These are phyloP conservation scores for Zygosaccharomyces bisporus DNA, from an alignment of 805 yeast genomes.

Conservation along the genomic window DNA sequence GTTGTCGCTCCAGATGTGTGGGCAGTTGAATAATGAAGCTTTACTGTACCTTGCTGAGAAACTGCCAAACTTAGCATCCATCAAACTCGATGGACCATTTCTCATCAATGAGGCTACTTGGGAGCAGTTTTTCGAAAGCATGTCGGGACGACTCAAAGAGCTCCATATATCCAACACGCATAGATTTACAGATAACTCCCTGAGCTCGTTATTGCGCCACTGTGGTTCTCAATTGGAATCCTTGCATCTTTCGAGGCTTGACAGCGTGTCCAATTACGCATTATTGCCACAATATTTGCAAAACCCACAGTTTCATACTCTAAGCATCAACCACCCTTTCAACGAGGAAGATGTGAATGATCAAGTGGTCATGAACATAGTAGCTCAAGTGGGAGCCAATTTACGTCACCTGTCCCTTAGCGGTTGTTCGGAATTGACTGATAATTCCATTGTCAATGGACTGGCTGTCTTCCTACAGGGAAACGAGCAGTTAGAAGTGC, in stretches of 20 bases:
- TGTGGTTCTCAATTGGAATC: constrained; percentile 55
- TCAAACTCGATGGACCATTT: constrained; percentile 87
- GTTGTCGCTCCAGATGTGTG: constrained; percentile 84
- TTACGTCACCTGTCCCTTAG: constrained; percentile 58
- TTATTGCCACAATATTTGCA: constrained; percentile 61
- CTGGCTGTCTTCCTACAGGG: constrained; percentile 53
- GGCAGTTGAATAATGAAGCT: constrained; percentile 78
- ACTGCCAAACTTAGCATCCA: constrained; percentile 47
- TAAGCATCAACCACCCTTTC: constrained; percentile 68
- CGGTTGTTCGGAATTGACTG: constrained; percentile 73
- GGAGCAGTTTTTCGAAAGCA: constrained; percentile 64
- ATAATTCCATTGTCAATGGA: constrained; percentile 55
- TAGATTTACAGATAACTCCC: constrained; percentile 65
- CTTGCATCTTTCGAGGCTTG: constrained; percentile 63
- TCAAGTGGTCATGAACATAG: constrained; percentile 56
- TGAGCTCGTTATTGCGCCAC: constrained; percentile 57
- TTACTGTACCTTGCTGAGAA: constrained; percentile 59
- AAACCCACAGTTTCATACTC: constrained; percentile 41
- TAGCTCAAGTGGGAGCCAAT: constrained; percentile 60
- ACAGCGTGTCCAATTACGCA: constrained; percentile 64
- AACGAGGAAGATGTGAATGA: constrained; percentile 65
- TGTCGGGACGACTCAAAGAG: constrained; percentile 50
- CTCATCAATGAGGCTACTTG: constrained; percentile 72
- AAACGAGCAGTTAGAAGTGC: constrained; percentile 40
- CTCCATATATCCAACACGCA: constrained; percentile 79